Conservation (phyloP, 2,329 filamentous ascomycete genomes). For the Phialophora expanda region DNA sequence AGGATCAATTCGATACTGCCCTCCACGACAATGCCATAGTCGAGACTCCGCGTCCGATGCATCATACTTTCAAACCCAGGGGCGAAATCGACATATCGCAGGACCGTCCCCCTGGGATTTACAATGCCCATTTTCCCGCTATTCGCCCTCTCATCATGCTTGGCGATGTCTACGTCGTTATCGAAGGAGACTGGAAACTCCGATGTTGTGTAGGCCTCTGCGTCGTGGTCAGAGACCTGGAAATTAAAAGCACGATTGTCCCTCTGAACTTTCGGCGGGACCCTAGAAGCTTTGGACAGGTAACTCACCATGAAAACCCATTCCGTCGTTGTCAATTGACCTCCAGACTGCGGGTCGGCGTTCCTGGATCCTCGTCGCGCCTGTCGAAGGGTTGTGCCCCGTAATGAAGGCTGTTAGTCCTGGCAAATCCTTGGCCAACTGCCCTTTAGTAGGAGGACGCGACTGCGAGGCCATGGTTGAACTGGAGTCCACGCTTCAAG, state of each 20-base stretch:
- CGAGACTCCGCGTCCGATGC: constrained; percentile 61
- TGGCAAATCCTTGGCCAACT: constrained; percentile 23
- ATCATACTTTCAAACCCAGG: constrained; percentile 52
- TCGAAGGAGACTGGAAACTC: constrained; percentile 29
- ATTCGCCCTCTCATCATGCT: constrained; percentile 18
- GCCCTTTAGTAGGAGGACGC: constrained; percentile 23
- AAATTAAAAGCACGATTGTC: no score
- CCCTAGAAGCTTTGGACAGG: neutral
- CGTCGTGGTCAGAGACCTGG: neutral
- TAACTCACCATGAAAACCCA: constrained; percentile 16
- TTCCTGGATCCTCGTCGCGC: constrained; percentile 26
- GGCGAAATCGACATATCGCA: constrained; percentile 51
- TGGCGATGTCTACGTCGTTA: constrained; percentile 23
- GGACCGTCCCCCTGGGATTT: constrained; percentile 23
- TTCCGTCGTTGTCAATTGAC: constrained; percentile 25
- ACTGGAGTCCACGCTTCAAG: neutral
- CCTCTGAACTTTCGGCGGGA: no score
- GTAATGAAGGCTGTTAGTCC: constrained; percentile 26
- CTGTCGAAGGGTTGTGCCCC: constrained; percentile 19
- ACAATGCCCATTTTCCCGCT: constrained; percentile 23
- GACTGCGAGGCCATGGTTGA: constrained; percentile 18
- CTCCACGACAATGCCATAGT: constrained; percentile 62
- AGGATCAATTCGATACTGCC: constrained; percentile 58
- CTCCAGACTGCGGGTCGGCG: constrained; percentile 22
- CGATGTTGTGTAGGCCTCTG: constrained; percentile 16